Base-by-base conservation (phyloP, 306 rosid genomes). In the Gillenia trifoliata region DNA sequence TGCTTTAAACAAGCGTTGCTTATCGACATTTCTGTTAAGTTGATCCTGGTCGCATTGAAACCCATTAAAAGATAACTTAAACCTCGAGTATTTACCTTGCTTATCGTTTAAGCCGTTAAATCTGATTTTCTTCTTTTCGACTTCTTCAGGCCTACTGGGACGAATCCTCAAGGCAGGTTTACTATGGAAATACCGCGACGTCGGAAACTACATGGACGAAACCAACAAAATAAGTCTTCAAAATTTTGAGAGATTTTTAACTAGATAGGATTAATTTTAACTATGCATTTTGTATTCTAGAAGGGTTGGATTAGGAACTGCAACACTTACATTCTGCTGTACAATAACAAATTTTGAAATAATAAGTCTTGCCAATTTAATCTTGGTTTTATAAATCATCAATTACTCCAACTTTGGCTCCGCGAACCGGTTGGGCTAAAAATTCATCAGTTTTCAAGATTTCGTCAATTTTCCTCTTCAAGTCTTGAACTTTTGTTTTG, bases 141-240 rank as follows among this genome's bases (percentile, higher is more conserved):
- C 33, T 64, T 72, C 63, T 66, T 45, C 92, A 94, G 98, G 97
- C 77, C 38, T 91, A 87, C 67, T 94, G 92, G 94, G 98, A 94
- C 31, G 95, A 89, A 60, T 77, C 88, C 11, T 81, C 97, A 1
- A 91, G 88, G 86, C 87, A 90, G 79, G 89, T 91, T 76, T 94
- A 94, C 75, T 94, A 90, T 63, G 97, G 96, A 55, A 94, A 94
- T 34, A 54, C 79, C 8, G 57, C 66, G 38, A 94, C 98, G 3
- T 82, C 88, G 17, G 95, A 89, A 85, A 91, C 98, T 6, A 79
- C 90, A 22, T 94, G 98, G 98, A 87, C 81, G 10, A 83, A 81
- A 70, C 91, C 91, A 23, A 81, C 83, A 26, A 82, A 83, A 77
- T 88, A 79, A 82, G 77, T 63, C 59, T 29, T 23, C 69, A 8